Percentiles rank a stretch among this genome's conserved stretches.
Evolutionary conservation across 2,329 filamentous ascomycete species (phyloP).

Genomic region (Beauveria sp.): DNA sequence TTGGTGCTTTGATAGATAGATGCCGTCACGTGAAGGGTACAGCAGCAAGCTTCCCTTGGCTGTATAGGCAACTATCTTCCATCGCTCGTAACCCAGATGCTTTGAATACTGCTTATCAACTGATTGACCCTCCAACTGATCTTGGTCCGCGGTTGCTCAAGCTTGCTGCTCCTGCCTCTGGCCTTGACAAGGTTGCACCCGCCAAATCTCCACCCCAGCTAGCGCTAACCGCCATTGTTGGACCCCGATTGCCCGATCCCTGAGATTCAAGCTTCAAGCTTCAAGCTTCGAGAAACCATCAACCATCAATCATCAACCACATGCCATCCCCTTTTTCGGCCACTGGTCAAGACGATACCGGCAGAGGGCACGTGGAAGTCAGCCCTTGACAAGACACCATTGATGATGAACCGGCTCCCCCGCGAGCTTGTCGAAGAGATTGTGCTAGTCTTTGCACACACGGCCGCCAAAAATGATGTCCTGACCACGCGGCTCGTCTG

Average conservation of each 20-base stretch:
- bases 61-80: not conserved
- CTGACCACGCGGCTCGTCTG: conserved; percentile 41
- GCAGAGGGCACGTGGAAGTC: not conserved
- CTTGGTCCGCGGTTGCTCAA: not conserved
- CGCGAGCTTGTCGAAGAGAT: conserved; percentile 41
- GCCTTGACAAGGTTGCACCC: not conserved
- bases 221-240: not conserved
- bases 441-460: conserved; percentile 33
- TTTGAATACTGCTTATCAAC: not conserved
- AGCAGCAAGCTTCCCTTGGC: not conserved
- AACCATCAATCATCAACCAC: not conserved
- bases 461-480: conserved; percentile 36
- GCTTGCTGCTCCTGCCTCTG: too few relatives aligned
- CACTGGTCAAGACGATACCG: not conserved
- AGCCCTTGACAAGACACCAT: too few relatives aligned
- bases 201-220: not conserved
- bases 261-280: not conserved
- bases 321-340: not conserved
- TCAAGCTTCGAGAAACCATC: too few relatives aligned
- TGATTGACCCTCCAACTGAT: not conserved
- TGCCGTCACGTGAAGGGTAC: not conserved
- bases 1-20: not conserved
- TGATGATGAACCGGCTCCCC: conserved; percentile 38
- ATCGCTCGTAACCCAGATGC: not conserved
- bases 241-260: conserved; percentile 1